Conservation (phyloP, 78 protist species). For the Planoprotostelium fungivorum region DNA sequence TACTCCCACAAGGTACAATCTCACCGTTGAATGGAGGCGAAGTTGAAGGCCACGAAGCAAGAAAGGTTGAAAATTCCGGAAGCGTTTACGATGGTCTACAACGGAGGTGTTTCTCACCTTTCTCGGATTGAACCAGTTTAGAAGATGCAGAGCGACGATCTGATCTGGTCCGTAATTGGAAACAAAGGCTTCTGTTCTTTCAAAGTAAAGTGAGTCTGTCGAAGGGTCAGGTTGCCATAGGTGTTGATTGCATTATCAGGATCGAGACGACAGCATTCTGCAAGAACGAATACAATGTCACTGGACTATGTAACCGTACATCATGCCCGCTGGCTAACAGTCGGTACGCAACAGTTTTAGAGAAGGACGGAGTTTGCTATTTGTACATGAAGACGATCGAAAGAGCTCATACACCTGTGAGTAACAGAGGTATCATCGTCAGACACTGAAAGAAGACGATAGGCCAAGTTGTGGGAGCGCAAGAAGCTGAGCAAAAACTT, state of each 20-base stretch:
- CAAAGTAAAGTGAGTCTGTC: constrained; percentile 48
- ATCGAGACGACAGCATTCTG: constrained; percentile 83
- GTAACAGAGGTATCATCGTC: background rate
- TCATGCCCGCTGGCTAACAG: constrained; percentile 97
- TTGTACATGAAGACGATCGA: constrained; percentile 96
- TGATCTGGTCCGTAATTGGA: constrained; percentile 80
- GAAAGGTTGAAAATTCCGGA: no score
- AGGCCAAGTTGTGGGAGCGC: constrained; percentile 86
- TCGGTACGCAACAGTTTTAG: constrained; percentile 88
- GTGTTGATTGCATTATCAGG: constrained; percentile 11
- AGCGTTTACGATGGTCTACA: background rate
- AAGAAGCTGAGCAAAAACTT: constrained; percentile 77
- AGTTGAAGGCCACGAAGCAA: no score
- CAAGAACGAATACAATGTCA: constrained; percentile 88
- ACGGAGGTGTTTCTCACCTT: background rate
- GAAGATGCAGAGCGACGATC: constrained; percentile 80
- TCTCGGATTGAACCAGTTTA: background rate
- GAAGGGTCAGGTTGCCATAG: background rate
- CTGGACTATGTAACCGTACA: constrained; percentile 87
- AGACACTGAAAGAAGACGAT: background rate
- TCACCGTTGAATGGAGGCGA: no score
- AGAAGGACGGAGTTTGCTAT: constrained; percentile 77
- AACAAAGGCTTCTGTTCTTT: constrained; percentile 80
- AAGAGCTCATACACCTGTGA: constrained; percentile 92
- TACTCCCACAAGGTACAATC: no score